Conservation (phyloP, 805 yeast genomes). For the Starmerella bombi region DNA sequence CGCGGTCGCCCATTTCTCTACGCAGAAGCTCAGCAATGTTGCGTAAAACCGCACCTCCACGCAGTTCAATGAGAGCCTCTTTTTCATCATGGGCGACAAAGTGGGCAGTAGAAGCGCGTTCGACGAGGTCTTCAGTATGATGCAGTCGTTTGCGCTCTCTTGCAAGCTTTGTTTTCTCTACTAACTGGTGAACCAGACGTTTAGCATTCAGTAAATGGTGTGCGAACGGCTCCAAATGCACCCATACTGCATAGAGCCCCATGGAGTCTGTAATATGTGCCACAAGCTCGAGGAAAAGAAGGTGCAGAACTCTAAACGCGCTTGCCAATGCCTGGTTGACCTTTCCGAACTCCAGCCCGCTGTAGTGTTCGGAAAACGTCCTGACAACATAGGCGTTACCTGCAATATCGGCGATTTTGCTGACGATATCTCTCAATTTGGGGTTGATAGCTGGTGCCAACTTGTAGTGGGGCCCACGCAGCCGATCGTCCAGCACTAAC, state of each 20-base stretch:
- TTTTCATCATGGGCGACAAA: constrained; percentile 34
- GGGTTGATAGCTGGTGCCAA: constrained; percentile 62
- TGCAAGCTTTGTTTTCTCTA: constrained; percentile 8
- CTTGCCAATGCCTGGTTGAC: constrained; percentile 61
- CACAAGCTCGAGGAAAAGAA: constrained; percentile 26
- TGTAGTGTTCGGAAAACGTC: constrained; percentile 48
- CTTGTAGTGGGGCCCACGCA: constrained; percentile 62
- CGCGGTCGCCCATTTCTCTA: constrained; percentile 51
- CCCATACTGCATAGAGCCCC: constrained; percentile 16
- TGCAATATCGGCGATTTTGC: constrained; percentile 48
- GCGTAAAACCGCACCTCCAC: constrained; percentile 65
- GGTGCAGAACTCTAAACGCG: constrained; percentile 35
- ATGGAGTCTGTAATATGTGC: constrained; percentile 31
- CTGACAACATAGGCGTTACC: constrained; percentile 46
- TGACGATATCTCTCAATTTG: constrained; percentile 56
- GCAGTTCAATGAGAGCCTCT: constrained; percentile 27
- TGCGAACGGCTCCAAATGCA: constrained; percentile 7
- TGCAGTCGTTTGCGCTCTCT: constrained; percentile 9
- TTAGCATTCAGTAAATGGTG: constrained; percentile 23
- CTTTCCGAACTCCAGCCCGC: constrained; percentile 46
- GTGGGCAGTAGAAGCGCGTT: constrained; percentile 11
- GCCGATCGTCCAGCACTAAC: constrained; percentile 29
- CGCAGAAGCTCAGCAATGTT: constrained; percentile 47
- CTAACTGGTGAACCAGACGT: constrained; percentile 1
- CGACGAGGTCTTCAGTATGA: constrained; percentile 2